Percentiles rank a stretch among this genome's conserved stretches.
phyloP scores from a whole-genome alignment of 164 flowering plant genomes.

The Litsea cubeba region DNA sequence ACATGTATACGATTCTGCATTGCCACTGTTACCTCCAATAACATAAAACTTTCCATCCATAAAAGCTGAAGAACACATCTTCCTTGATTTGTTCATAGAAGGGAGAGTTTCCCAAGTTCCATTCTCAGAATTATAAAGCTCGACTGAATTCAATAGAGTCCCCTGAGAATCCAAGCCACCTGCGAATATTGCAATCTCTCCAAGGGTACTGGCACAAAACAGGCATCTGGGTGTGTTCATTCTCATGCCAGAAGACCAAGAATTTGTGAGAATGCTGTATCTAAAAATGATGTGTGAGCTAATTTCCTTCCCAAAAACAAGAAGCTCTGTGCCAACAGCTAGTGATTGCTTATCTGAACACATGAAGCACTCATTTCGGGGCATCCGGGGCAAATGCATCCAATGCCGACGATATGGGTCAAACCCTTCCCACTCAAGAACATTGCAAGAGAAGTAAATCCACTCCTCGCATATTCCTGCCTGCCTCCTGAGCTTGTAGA shows the following conservation, averaged over 20 bases:
- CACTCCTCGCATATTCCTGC: conserved; percentile 71
- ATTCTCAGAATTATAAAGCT: conserved; percentile 80
- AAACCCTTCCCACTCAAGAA: conserved; percentile 87
- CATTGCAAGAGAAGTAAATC: conserved; percentile 82
- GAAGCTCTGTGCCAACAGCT: conserved; percentile 94
- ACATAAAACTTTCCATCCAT: conserved; percentile 89
- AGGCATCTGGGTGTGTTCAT: conserved; percentile 84
- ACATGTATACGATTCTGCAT: conserved; percentile 50
- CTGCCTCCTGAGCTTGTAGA: conserved; percentile 58
- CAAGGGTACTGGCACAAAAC: conserved; percentile 85
- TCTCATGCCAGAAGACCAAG: conserved; percentile 69
- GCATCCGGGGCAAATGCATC: conserved; percentile 82
- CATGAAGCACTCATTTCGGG: conserved; percentile 65
- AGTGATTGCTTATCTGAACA: conserved; percentile 86
- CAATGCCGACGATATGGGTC: conserved; percentile 66
- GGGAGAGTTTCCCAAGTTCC: conserved; percentile 61
- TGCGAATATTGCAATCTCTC: conserved; percentile 79
- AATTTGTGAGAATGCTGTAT: conserved; percentile 73
- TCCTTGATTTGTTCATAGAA: conserved; percentile 70
- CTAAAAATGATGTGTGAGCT: conserved; percentile 55
- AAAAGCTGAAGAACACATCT: conserved; percentile 89
- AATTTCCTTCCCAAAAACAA: conserved; percentile 79
- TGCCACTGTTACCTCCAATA: conserved; percentile 67
- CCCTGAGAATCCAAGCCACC: conserved; percentile 85
- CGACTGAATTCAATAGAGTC: conserved; percentile 56